Conservation (phyloP, 179 eudicot species). For the Kewa caespitosa region DNA sequence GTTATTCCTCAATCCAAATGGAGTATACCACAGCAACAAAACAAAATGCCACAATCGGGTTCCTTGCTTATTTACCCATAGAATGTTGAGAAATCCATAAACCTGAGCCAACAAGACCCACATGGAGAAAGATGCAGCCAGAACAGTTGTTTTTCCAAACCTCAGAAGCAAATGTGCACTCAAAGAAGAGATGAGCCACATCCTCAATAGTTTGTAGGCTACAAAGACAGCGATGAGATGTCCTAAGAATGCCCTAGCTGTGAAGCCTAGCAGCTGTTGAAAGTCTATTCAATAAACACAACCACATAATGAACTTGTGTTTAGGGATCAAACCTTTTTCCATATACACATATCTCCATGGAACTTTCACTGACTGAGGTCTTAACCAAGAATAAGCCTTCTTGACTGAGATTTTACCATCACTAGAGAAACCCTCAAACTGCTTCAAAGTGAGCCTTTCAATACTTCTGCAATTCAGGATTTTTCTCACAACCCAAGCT, state of each 20-base stretch:
- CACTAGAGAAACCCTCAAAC: neutral
- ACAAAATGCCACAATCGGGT: too few species aligned
- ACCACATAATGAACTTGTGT: neutral
- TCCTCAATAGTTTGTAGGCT: too few species aligned
- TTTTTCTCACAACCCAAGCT: neutral
- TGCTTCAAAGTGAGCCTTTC: neutral
- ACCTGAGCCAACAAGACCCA: too few species aligned
- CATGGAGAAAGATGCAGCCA: too few species aligned
- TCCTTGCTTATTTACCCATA: too few species aligned
- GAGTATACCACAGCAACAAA: too few species aligned
- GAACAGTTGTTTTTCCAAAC: too few species aligned
- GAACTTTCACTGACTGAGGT: neutral
- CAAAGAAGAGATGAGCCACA: too few species aligned
- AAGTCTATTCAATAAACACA: neutral
- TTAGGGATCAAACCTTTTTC: neutral
- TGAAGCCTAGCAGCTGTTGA: neutral
- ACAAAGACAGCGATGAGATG: too few species aligned
- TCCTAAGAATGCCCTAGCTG: neutral
- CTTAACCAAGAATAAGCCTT: neutral
- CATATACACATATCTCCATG: neutral
- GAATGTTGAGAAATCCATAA: too few species aligned
- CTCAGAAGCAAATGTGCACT: too few species aligned
- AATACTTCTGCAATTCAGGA: neutral
- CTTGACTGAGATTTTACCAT: neutral
- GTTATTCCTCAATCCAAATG: too few species aligned